Base-by-base conservation (phyloP, 192 early-diverging fungal species). In the Coemansia sp. region DNA sequence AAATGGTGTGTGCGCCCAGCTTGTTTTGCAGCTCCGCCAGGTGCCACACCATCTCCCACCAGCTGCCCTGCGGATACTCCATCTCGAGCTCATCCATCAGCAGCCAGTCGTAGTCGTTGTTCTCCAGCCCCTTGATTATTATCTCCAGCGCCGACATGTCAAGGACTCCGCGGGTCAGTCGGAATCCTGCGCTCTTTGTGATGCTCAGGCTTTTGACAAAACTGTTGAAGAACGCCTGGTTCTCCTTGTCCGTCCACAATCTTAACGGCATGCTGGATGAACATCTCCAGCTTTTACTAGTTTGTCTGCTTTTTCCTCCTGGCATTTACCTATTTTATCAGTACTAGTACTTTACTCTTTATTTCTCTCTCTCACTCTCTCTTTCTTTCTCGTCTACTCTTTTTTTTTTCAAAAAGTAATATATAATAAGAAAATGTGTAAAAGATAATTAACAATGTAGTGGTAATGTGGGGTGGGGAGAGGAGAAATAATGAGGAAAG, bases 1-100 rank as follows among this genome's bases (percentile, higher is more conserved):
- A 75, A 45, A 80, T 71, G 7, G 72, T 67, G 32, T 75, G 72
- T 5, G 50, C 38, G 25, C 44, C 38, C 51, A 80, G 57, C 43
- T 64, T 70, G 17, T 67, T 67, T 51, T 79, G 77, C 65, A 79
- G 53, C 14, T 79, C 77, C 7, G 68, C 69, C 61, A 79, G 37
- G 37, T 74, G 69, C 64, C 69, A 70, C 32, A 79, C 63, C 69
- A 74, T 74, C 20, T 74, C 72, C 72, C 68, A 71, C 77, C 77
- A 79, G 13, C 69, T 64, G 11, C 77, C 65, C 6, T 70, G 63
- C 0, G 77, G 77, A 45, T 79, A 79, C 20, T 70, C 72, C 0
- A 65, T 71, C 14, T 79, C 77, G 0, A 79, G 59, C 14, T 74
- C 68, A 17, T 71, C 65, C 59, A 71, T 71, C 8, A 67, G 42